phyloP scores from a whole-genome alignment of 768 basidiomycete genomes.

The Leccinum subgranulosum region DNA sequence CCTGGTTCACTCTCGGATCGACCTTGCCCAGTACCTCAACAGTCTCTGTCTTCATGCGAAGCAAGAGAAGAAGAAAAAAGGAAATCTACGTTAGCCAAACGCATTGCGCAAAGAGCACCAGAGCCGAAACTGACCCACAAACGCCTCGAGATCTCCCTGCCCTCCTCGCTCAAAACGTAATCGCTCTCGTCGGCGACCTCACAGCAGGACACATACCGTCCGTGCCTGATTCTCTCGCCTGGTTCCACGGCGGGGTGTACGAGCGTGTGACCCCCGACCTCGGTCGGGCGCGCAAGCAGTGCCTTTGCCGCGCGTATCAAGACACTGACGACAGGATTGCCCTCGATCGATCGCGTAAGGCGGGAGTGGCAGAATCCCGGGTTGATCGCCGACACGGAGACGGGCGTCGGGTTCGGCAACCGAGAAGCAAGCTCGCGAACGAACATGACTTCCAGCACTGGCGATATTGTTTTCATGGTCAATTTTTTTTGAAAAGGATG shows the following conservation, averaged over 20 bases:
- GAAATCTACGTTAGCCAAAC: neutral
- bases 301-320: constrained; percentile 9
- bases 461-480: neutral
- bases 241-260: constrained; percentile 31
- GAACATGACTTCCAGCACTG: constrained; percentile 37
- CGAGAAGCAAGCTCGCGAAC: constrained; percentile 33
- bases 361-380: constrained; percentile 37
- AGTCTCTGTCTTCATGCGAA: constrained; percentile 25
- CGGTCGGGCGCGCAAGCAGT: constrained; percentile 30
- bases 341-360: constrained; percentile 21
- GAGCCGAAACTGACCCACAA: constrained; percentile 32
- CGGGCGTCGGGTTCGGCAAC: constrained; percentile 23
- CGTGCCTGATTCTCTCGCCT: constrained; percentile 22
- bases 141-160: constrained; percentile 27
- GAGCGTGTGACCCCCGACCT: constrained; percentile 36
- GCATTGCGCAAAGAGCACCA: neutral
- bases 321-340: neutral
- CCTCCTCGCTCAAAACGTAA: constrained; percentile 29
- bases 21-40: constrained; percentile 23
- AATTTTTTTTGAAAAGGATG: neutral
- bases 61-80: neutral
- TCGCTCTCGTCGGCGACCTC: constrained; percentile 32
- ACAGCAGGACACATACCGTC: constrained; percentile 30
- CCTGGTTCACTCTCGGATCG: constrained; percentile 26
- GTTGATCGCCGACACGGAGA: constrained; percentile 31